Percentiles rank a stretch among this genome's conserved stretches.
These are phyloP conservation scores for Apophysomyces trapeziformis DNA, from an alignment of 371 early-diverging fungal species.

Conservation along the genomic window DNA sequence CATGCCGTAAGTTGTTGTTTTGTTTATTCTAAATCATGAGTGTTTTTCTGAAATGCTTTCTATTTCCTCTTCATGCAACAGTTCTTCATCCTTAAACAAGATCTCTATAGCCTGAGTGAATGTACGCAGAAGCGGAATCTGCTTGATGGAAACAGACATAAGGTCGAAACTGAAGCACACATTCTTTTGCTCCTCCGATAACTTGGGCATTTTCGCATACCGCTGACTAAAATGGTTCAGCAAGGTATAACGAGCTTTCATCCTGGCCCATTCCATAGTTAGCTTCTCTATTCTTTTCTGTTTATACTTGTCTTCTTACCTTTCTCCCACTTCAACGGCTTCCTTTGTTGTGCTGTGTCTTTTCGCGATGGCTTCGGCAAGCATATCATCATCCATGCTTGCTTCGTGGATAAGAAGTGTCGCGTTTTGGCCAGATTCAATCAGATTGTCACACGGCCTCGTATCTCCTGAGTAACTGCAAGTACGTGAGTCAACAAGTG, in stretches of 20 bases:
- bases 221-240: slow-evolving; percentile 99
- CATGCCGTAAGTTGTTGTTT: not conserved
- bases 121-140: slow-evolving; percentile 66
- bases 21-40: slow-evolving; percentile 7
- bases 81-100: slow-evolving; percentile 53
- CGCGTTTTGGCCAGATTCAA: slow-evolving; percentile 71
- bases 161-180: slow-evolving; percentile 86
- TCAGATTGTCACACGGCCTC: slow-evolving; percentile 82
- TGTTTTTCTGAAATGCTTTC: slow-evolving; percentile 11
- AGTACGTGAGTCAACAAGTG: not conserved
- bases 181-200: slow-evolving; percentile 50
- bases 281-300: not conserved
- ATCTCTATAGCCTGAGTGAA: slow-evolving; percentile 61
- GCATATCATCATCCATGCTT: slow-evolving; percentile 86
- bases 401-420: slow-evolving; percentile 97
- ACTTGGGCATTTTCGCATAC: slow-evolving; percentile 81
- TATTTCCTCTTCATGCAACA: slow-evolving; percentile 36
- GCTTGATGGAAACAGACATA: slow-evolving; percentile 70
- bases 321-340: slow-evolving; percentile 82
- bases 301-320: slow-evolving; percentile 33
- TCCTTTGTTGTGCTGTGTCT: slow-evolving; percentile 91
- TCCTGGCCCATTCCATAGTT: slow-evolving; percentile 33
- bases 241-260: slow-evolving; percentile 83
- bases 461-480: slow-evolving; percentile 95
- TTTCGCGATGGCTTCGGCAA: slow-evolving; percentile 84